Evolutionary conservation across 2,329 filamentous ascomycete genomes (phyloP).

Genomic region (Sporothrix pallida): DNA sequence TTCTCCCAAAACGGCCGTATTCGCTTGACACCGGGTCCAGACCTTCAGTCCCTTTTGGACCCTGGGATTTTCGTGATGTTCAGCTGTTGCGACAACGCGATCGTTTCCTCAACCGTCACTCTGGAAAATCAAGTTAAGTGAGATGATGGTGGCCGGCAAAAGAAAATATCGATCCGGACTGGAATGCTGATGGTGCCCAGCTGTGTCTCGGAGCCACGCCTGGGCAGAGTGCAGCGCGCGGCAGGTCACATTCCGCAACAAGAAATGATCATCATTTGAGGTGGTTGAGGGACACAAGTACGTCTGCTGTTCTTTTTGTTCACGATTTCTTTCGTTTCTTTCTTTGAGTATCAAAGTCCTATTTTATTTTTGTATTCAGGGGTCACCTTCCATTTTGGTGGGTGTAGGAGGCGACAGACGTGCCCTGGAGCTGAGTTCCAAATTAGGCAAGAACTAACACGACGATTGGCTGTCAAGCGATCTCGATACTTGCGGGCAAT

Average conservation of each 20-base stretch:
- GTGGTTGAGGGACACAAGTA: too few species aligned
- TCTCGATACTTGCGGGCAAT: not conserved
- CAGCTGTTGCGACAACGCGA: not conserved
- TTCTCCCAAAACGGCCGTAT: conserved; percentile 5
- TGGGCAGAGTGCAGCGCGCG: not conserved
- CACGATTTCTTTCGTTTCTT: not conserved
- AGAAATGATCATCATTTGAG: conserved; percentile 1
- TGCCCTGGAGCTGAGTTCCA: conserved; percentile 1
- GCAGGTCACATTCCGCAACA: conserved; percentile 25
- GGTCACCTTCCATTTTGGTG: not conserved
- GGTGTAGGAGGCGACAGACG: not conserved
- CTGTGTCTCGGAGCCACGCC: conserved; percentile 22
- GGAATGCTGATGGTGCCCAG: not conserved
- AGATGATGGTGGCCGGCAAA: too few species aligned
- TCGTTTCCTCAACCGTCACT: not conserved
- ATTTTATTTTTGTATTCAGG: not conserved
- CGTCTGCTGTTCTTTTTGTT: too few species aligned
- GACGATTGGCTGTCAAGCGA: conserved; percentile 14
- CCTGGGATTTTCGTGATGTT: conserved; percentile 14
- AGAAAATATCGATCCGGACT: not conserved
- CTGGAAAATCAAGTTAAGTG: too few species aligned
- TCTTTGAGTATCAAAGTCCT: not conserved
- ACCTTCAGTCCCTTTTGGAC: not conserved
- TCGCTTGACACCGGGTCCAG: not conserved
- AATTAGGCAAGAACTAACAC: conserved; percentile 16